A percentile compares a stretch with the other conserved stretches of the same genome.
phyloP scores from a whole-genome alignment of 495 filamentous ascomycete species.

The Xylaria nigripes region DNA sequence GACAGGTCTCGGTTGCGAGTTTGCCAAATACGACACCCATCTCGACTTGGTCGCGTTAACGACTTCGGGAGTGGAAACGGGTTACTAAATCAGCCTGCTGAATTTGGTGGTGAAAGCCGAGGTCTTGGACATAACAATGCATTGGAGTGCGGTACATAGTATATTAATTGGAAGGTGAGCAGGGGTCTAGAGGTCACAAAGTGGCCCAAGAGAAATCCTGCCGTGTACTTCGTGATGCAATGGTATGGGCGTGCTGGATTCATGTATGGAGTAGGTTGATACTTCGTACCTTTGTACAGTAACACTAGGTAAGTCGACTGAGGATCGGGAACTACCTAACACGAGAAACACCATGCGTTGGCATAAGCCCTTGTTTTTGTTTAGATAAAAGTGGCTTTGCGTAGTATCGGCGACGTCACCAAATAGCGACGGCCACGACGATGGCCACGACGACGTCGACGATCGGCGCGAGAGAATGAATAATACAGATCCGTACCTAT shows the following conservation, averaged over 20 bases:
- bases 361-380: too few relatives aligned
- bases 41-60: background rate
- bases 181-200: slow-evolving; percentile 5
- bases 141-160: background rate
- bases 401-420: too few relatives aligned
- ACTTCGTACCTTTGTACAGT: too few relatives aligned
- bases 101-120: slow-evolving; percentile 7
- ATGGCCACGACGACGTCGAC: too few relatives aligned
- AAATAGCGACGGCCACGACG: too few relatives aligned
- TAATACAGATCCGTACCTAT: too few relatives aligned
- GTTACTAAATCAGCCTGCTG: background rate
- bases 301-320: too few relatives aligned
- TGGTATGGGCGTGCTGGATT: background rate
- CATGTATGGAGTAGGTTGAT: background rate
- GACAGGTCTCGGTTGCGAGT: background rate
- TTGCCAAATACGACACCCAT: slow-evolving; percentile 3
- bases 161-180: slow-evolving; percentile 8
- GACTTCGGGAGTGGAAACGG: slow-evolving; percentile 2
- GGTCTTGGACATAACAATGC: slow-evolving; percentile 4
- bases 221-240: background rate
- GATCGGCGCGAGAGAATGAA: too few relatives aligned
- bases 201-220: background rate
- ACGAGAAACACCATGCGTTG: too few relatives aligned
- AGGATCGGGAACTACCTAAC: too few relatives aligned
- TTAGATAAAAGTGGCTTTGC: too few relatives aligned